Percentiles rank a stretch among this genome's conserved stretches.
These are phyloP conservation scores for Barnettozyma wickerhamii DNA, from an alignment of 805 yeast genomes.

Conservation along the genomic window DNA sequence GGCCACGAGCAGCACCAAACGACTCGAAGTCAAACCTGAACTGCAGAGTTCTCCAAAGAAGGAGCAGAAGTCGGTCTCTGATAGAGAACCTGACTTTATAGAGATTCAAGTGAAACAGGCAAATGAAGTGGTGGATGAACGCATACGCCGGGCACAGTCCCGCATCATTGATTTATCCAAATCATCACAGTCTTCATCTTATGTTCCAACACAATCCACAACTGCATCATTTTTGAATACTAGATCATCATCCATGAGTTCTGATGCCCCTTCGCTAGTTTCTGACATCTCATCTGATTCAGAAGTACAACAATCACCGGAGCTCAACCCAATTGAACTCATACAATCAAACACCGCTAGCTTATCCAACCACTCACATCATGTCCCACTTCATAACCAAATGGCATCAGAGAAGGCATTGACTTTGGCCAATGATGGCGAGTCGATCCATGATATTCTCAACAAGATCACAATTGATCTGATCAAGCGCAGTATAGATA, in stretches of 20 bases:
- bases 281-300: slow-evolving; percentile 9
- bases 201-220: background rate
- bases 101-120: background rate
- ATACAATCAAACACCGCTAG: background rate
- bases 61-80: background rate
- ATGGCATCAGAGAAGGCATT: slow-evolving; percentile 13
- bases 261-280: slow-evolving; percentile 7
- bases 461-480: slow-evolving; percentile 20
- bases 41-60: background rate
- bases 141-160: background rate
- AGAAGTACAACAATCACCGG: background rate
- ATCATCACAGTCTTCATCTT: background rate
- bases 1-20: too few species aligned
- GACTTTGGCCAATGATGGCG: slow-evolving; percentile 20
- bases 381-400: background rate
- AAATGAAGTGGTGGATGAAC: background rate
- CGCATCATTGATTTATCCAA: background rate
- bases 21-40: background rate
- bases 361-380: too few species aligned
- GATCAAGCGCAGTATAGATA: slow-evolving; percentile 19
- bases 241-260: slow-evolving; percentile 9
- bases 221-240: background rate
- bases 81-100: background rate
- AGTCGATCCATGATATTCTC: slow-evolving; percentile 20
- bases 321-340: background rate